These are phyloP conservation scores for Stagonosporopsis vannaccii DNA, from an alignment of 2,329 filamentous ascomycete species.

Conservation along the genomic window DNA sequence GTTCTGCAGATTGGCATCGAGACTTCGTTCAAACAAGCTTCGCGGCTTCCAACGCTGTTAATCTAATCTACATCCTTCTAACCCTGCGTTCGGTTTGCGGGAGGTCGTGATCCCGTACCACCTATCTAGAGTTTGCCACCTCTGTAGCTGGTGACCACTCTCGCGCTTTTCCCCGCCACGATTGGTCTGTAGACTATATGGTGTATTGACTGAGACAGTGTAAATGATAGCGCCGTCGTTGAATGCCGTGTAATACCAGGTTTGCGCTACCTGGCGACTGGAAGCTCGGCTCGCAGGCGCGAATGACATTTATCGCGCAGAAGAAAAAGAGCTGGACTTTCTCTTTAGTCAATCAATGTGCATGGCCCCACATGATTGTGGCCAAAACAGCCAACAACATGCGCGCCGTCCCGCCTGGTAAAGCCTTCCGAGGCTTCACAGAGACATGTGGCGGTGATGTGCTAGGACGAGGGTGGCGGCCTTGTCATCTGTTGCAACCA, in stretches of 20 bases:
- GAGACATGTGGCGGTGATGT: constrained; percentile 2
- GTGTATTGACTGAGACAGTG: not conserved
- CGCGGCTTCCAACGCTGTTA: not conserved
- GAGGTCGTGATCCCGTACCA: not conserved
- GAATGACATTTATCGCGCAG: not conserved
- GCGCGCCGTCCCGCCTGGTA: constrained; percentile 16
- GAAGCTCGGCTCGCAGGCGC: not conserved
- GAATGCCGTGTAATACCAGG: not conserved
- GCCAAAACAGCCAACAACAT: constrained; percentile 6
- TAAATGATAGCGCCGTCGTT: not conserved
- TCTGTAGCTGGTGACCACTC: not conserved
- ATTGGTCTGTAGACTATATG: not conserved
- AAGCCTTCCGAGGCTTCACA: not conserved
- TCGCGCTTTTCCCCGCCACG: constrained; percentile 2
- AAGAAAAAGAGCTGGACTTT: not conserved
- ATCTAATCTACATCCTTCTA: not conserved
- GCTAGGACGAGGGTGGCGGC: not conserved
- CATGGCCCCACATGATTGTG: constrained; percentile 1
- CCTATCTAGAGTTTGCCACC: constrained; percentile 1
- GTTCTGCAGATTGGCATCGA: not conserved
- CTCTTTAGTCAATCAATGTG: not conserved
- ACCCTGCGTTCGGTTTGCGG: not conserved
- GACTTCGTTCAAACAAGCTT: constrained; percentile 16
- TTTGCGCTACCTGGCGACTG: not conserved
- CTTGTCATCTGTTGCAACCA: not conserved